Evolutionary conservation across 2,329 filamentous ascomycete genomes (phyloP).

Genomic region (Ilyonectria mors-panacis): DNA sequence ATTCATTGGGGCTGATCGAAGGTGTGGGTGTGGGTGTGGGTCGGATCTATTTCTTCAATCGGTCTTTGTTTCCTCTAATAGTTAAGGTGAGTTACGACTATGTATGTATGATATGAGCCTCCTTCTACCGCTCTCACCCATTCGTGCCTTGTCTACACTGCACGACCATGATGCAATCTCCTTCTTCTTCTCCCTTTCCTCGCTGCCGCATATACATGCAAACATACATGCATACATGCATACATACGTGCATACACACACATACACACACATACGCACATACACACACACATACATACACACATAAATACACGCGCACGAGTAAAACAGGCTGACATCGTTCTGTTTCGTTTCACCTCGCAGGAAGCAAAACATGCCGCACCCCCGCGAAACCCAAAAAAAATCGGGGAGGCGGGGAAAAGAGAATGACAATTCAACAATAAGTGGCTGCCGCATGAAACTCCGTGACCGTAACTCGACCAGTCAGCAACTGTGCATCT

Average conservation of each 20-base stretch:
- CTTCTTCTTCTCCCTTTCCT: conserved; percentile 27
- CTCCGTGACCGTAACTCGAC: conserved; percentile 12
- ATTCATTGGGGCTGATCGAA: conserved; percentile 13
- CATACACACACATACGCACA: neutral
- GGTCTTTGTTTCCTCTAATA: conserved; percentile 23
- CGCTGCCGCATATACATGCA: conserved; percentile 7
- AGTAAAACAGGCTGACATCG: conserved; percentile 17
- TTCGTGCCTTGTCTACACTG: neutral
- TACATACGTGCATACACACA: neutral
- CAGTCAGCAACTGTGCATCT: conserved; percentile 24
- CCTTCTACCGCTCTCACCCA: conserved; percentile 5
- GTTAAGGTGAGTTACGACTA: neutral
- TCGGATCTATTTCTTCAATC: conserved; percentile 15
- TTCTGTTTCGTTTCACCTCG: neutral
- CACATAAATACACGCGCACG: conserved; percentile 12
- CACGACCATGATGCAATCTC: neutral
- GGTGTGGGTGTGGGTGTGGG: neutral
- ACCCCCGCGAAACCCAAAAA: conserved; percentile 6
- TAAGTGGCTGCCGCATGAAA: conserved; percentile 24
- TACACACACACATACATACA: neutral
- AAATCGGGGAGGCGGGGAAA: conserved; percentile 20
- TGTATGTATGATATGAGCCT: conserved; percentile 21
- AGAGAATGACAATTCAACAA: conserved; percentile 11
- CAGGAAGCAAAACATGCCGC: conserved; percentile 8
- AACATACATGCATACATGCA: neutral